Percentiles rank a stretch among this genome's conserved stretches.
Evolutionary conservation across 441 rosid genomes (phyloP).

Genomic region (Euphorbia schlechtendalii): DNA sequence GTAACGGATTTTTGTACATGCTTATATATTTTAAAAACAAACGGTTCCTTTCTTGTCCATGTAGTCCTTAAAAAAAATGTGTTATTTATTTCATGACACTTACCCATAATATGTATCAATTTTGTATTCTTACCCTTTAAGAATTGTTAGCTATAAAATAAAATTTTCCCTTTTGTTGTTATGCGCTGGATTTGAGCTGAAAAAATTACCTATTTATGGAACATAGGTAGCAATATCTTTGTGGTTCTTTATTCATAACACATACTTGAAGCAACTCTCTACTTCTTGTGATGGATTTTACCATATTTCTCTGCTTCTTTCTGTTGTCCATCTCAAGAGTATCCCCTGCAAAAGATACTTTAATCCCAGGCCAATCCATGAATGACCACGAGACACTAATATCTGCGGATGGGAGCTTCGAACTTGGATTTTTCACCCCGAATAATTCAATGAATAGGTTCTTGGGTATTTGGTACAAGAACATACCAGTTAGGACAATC

Average conservation of each 20-base stretch:
- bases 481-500: constrained; percentile 18
- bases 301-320: background rate
- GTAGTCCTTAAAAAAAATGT: background rate
- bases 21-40: background rate
- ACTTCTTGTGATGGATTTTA: background rate
- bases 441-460: constrained; percentile 22
- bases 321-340: constrained; percentile 5
- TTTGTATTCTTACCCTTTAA: background rate
- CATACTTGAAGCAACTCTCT: background rate
- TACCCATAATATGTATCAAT: background rate
- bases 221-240: background rate
- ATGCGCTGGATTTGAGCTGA: background rate
- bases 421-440: constrained; percentile 28
- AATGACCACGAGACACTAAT: constrained; percentile 29
- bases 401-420: constrained; percentile 31
- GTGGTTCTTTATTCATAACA: background rate
- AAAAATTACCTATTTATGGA: background rate
- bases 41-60: background rate
- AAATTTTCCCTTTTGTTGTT: background rate
- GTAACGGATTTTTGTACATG: too few species aligned
- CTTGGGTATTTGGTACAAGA: constrained; percentile 47
- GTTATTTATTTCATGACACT: background rate
- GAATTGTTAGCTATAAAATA: background rate
- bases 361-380: constrained; percentile 9
- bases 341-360: constrained; percentile 3